Evolutionary conservation across 352 stramenopile species (phyloP).

Genomic region (Pythium rishiriense): DNA sequence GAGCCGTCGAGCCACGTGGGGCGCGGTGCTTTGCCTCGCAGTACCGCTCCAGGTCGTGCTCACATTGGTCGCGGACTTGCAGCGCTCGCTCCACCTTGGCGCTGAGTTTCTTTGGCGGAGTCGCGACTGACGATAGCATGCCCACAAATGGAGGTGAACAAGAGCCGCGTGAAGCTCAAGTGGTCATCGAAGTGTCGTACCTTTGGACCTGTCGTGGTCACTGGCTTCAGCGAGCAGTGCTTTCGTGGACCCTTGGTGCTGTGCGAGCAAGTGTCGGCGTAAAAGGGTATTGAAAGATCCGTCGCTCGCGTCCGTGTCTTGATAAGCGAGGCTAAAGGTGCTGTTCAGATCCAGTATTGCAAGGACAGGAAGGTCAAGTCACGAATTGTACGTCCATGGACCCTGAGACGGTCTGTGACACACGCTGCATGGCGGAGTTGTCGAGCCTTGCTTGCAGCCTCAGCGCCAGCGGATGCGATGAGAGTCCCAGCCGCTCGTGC

Average conservation of each 20-base stretch:
- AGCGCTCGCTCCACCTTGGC: constrained; percentile 59
- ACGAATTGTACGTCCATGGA: neutral
- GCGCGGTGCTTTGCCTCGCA: constrained; percentile 42
- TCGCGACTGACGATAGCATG: neutral
- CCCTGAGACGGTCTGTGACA: neutral
- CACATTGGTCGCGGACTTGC: constrained; percentile 51
- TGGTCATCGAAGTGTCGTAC: too few relatives aligned
- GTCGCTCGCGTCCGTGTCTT: constrained; percentile 13
- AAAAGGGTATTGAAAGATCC: constrained; percentile 18
- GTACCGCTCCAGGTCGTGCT: constrained; percentile 45
- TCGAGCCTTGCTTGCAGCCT: constrained; percentile 26
- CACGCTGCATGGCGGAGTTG: constrained; percentile 33
- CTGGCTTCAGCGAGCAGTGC: neutral
- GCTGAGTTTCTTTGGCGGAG: constrained; percentile 28
- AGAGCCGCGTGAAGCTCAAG: neutral
- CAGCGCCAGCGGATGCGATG: constrained; percentile 13
- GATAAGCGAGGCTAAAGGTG: constrained; percentile 25
- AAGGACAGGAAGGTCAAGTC: neutral
- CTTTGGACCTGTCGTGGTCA: neutral
- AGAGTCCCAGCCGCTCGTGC: constrained; percentile 8
- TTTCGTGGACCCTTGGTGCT: constrained; percentile 1
- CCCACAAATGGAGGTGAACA: neutral
- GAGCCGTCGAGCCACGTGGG: constrained; percentile 4
- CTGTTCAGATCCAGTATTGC: neutral
- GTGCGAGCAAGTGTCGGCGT: constrained; percentile 20